A percentile compares a stretch with the other conserved stretches of the same genome.
Evolutionary conservation across 176 grass and related monocot genomes (phyloP).

Genomic region (Pontederia paniculata): DNA sequence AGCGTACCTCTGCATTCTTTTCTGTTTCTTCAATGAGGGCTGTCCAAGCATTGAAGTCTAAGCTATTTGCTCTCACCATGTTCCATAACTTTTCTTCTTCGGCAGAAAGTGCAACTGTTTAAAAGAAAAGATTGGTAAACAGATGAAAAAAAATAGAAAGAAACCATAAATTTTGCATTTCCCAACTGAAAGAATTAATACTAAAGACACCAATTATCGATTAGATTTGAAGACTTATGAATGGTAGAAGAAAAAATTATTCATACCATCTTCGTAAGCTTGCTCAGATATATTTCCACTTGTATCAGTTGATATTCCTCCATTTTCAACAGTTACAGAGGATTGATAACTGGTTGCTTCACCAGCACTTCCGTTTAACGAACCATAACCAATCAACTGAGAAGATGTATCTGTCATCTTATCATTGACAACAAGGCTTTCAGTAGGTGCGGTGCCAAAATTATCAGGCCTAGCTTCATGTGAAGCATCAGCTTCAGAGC

Average conservation of each 20-base stretch:
- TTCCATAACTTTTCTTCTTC: constrained; percentile 93
- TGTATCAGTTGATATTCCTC: constrained; percentile 22
- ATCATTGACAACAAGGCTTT: not conserved
- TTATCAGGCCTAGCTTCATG: not conserved
- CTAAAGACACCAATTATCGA: not conserved
- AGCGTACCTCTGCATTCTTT: constrained; percentile 56
- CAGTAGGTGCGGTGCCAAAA: not conserved
- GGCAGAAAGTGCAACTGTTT: constrained; percentile 50
- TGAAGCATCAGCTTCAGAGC: not conserved
- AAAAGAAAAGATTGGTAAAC: constrained; percentile 9
- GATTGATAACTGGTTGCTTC: constrained; percentile 43
- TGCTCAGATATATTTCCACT: constrained; percentile 29
- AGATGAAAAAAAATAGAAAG: not conserved
- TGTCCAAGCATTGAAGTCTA: constrained; percentile 92
- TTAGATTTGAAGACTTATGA: not conserved
- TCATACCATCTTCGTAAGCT: constrained; percentile 66
- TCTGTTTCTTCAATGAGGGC: constrained; percentile 91
- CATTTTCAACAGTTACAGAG: constrained; percentile 46
- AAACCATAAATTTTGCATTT: not conserved
- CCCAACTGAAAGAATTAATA: not conserved
- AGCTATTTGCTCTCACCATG: constrained; percentile 44
- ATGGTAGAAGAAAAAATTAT: not conserved
- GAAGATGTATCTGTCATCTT: constrained; percentile 22
- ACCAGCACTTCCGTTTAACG: constrained; percentile 41
- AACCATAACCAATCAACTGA: constrained; percentile 24